phyloP scores from a whole-genome alignment of 1,284 basidiomycete genomes.

The Macrocybe sp. region DNA sequence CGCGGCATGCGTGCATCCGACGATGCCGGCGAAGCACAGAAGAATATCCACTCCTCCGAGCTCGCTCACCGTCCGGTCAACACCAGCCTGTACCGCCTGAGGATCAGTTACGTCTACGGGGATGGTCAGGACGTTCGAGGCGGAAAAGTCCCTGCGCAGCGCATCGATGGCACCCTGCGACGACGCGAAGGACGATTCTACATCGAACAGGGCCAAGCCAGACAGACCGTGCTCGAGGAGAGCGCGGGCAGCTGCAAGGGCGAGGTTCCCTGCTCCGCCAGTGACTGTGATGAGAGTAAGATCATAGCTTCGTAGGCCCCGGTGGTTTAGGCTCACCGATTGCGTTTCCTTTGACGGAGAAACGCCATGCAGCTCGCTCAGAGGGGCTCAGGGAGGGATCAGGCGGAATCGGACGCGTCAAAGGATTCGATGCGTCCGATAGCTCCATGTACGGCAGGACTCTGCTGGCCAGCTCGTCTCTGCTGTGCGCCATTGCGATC shows the following conservation, averaged over 20 bases:
- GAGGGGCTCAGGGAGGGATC: conserved; percentile 17
- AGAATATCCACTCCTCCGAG: conserved; percentile 32
- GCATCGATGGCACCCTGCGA: conserved; percentile 18
- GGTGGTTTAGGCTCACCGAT: conserved; percentile 25
- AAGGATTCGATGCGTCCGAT: conserved; percentile 27
- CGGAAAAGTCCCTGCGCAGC: conserved; percentile 29
- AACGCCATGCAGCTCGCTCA: conserved; percentile 28
- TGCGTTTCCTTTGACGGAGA: conserved; percentile 33
- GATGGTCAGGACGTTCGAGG: conserved; percentile 26
- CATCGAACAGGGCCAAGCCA: conserved; percentile 35
- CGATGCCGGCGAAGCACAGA: conserved; percentile 38
- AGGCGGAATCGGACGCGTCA: conserved; percentile 27
- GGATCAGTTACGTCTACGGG: conserved; percentile 34
- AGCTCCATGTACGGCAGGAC: conserved; percentile 26
- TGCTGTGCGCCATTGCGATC: conserved; percentile 5
- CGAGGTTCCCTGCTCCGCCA: conserved; percentile 36
- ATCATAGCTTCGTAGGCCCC: neutral
- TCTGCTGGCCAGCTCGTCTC: conserved; percentile 17
- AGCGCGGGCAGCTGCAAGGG: conserved; percentile 27
- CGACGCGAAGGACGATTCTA: conserved; percentile 18
- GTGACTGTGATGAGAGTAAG: conserved; percentile 27
- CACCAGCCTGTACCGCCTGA: conserved; percentile 20
- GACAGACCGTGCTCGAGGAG: conserved; percentile 38
- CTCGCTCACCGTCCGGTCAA: conserved; percentile 21
- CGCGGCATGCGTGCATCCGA: conserved; percentile 25